Evolutionary conservation across 495 filamentous ascomycete genomes (phyloP).

Genomic region (Penicillium coprophilum): DNA sequence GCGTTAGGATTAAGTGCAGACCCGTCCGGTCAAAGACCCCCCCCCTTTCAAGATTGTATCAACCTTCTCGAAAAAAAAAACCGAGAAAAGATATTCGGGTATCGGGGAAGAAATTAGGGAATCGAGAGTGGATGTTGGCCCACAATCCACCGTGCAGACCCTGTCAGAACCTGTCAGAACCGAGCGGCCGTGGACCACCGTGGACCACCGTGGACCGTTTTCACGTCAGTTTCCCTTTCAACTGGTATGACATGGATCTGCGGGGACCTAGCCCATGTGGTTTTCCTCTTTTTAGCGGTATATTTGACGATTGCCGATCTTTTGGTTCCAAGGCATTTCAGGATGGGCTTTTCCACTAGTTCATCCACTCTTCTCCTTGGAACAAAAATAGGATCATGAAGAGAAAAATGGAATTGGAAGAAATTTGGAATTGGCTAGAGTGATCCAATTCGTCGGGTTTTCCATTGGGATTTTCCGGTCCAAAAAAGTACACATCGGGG

Average conservation of each 20-base stretch:
- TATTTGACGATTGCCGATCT: conserved; percentile 37
- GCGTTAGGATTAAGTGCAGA: conserved; percentile 6
- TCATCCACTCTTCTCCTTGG: conserved; percentile 15
- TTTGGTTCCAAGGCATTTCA: conserved; percentile 9
- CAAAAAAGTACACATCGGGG: neutral
- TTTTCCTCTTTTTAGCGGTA: conserved; percentile 17
- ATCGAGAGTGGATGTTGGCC: conserved; percentile 7
- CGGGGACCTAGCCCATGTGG: conserved; percentile 18
- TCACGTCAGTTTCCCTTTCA: conserved; percentile 23
- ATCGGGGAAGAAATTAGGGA: conserved; percentile 1
- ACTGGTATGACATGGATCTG: conserved; percentile 18
- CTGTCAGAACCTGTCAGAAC: conserved; percentile 1
- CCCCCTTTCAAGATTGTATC: neutral
- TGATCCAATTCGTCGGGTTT: conserved; percentile 10
- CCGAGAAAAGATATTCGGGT: neutral
- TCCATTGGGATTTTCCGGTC: neutral
- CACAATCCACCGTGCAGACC: conserved; percentile 7
- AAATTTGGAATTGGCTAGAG: neutral
- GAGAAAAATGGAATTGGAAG: no score
- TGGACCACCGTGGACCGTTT: conserved; percentile 23
- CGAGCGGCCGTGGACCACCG: conserved; percentile 9
- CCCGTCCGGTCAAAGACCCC: neutral
- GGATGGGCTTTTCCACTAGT: conserved; percentile 4
- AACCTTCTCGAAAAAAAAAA: neutral
- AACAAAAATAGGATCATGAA: neutral